Conservation (phyloP, 73 alveolate species). For the Paramecium primaurelia region DNA sequence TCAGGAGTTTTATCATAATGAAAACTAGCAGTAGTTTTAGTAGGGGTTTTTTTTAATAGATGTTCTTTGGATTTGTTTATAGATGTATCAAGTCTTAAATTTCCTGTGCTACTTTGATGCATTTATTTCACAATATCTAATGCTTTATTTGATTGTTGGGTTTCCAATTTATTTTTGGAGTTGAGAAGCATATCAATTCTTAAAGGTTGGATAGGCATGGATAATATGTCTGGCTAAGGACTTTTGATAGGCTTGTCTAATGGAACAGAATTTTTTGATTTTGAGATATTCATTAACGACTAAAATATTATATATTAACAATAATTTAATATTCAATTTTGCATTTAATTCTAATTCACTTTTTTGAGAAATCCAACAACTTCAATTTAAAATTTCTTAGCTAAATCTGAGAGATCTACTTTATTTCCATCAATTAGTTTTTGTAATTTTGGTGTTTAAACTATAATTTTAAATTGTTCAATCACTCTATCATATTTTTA, state of each 20-base stretch:
- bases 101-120: neutral
- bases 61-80: neutral
- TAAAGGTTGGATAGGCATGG: neutral
- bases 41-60: neutral
- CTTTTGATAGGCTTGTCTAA: neutral
- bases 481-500: slow-evolving; percentile 38
- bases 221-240: slow-evolving; percentile 25
- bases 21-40: neutral
- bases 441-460: slow-evolving; percentile 33
- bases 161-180: neutral
- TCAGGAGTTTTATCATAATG: slow-evolving; percentile 28
- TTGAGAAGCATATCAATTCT: neutral
- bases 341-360: slow-evolving; percentile 2
- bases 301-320: neutral
- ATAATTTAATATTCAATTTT: neutral
- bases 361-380: slow-evolving; percentile 35
- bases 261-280: slow-evolving; percentile 44
- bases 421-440: slow-evolving; percentile 44
- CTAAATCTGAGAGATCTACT: slow-evolving; percentile 44
- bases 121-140: neutral
- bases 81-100: neutral
- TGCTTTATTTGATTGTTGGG: neutral
- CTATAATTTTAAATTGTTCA: slow-evolving; percentile 43
- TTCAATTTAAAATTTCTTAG: slow-evolving; percentile 33
- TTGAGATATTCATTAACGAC: slow-evolving; percentile 39